These are phyloP conservation scores for Litchi chinensis DNA, from an alignment of 345 rosid species.

Conservation along the genomic window DNA sequence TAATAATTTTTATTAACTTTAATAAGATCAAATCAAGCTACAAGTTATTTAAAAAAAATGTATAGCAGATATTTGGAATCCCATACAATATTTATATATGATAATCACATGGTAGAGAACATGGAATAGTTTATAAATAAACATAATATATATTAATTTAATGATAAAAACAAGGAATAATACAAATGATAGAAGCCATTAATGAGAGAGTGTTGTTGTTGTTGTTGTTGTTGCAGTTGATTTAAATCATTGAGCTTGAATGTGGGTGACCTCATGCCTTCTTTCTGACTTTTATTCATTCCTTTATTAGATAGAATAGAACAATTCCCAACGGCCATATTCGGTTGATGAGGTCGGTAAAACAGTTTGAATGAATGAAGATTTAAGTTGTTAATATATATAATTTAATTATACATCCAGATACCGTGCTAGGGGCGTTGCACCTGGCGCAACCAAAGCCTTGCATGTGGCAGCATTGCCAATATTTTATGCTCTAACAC, in stretches of 20 bases:
- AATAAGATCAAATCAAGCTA: too few species aligned
- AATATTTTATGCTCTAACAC: neutral
- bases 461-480: constrained; percentile 37
- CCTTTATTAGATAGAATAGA: neutral
- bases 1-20: too few species aligned
- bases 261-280: constrained; percentile 25
- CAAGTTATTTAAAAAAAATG: neutral
- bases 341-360: constrained; percentile 43
- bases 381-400: neutral
- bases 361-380: constrained; percentile 24
- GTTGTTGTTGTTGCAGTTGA: neutral
- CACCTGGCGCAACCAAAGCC: constrained; percentile 45
- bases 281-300: constrained; percentile 15
- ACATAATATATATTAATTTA: neutral
- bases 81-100: constrained; percentile 1
- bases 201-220: constrained; percentile 6
- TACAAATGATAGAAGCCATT: constrained; percentile 17
- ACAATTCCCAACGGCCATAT: constrained; percentile 28
- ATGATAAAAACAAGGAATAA: neutral
- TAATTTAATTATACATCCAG: constrained; percentile 9
- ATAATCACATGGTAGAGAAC: constrained; percentile 32
- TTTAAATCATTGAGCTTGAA: constrained; percentile 22
- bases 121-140: constrained; percentile 16
- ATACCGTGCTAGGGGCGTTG: constrained; percentile 41
- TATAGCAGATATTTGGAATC: neutral